Percentiles rank a stretch among this genome's conserved stretches.
Conservation (phyloP, 345 rosid genomes). For the Gynandropsis gynandra region DNA sequence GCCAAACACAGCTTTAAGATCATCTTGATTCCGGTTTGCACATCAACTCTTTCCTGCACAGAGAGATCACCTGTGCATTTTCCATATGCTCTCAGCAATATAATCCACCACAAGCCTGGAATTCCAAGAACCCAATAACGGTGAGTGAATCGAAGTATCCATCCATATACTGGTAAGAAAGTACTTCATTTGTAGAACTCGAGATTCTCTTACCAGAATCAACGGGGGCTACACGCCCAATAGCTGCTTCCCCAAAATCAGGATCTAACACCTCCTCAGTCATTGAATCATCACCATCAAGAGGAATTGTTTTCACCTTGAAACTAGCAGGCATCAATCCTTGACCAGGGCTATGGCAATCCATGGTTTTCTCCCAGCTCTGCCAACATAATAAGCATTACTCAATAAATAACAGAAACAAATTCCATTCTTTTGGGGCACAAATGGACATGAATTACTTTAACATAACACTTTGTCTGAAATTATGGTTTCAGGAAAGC, state of each 20-base stretch:
- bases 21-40: slow-evolving; percentile 94
- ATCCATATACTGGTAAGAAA: background rate
- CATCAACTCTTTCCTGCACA: slow-evolving; percentile 87
- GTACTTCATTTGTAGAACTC: background rate
- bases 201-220: slow-evolving; percentile 57
- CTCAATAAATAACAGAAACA: background rate
- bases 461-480: background rate
- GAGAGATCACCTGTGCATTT: slow-evolving; percentile 79
- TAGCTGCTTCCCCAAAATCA: slow-evolving; percentile 95
- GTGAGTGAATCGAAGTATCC: background rate
- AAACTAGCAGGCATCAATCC: slow-evolving; percentile 97
- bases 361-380: slow-evolving; percentile 99
- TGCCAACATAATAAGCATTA: slow-evolving; percentile 22
- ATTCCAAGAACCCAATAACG: slow-evolving; percentile 1
- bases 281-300: slow-evolving; percentile 71
- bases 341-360: slow-evolving; percentile 93
- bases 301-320: slow-evolving; percentile 79
- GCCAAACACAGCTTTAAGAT: slow-evolving; percentile 84
- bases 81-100: slow-evolving; percentile 84
- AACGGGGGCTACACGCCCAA: slow-evolving; percentile 97
- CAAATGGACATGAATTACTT: background rate
- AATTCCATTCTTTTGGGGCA: background rate
- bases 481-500: background rate
- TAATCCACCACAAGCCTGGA: slow-evolving; percentile 93
- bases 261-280: slow-evolving; percentile 90